These are phyloP conservation scores for Backusella australiensis DNA, from an alignment of 192 early-diverging fungal genomes.

Conservation along the genomic window DNA sequence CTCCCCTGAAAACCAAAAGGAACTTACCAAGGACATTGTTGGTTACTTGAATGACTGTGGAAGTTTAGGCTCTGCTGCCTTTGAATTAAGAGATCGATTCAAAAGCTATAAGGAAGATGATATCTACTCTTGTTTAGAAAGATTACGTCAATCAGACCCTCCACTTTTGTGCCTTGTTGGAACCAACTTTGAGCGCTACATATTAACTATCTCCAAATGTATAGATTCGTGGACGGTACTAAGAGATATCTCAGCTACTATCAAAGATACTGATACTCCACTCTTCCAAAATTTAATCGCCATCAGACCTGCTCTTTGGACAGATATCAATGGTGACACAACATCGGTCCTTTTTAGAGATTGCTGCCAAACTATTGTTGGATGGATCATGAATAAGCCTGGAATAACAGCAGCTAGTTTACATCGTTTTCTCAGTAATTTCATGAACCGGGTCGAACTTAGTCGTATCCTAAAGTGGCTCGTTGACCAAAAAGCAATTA, in stretches of 20 bases:
- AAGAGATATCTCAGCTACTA: neutral
- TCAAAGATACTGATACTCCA: neutral
- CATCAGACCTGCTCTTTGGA: neutral
- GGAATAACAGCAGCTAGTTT: neutral
- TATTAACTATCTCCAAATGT: neutral
- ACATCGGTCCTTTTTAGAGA: neutral
- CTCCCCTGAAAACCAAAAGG: neutral
- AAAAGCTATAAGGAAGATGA: neutral
- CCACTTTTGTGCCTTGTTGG: neutral
- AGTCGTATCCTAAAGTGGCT: neutral
- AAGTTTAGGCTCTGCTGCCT: neutral
- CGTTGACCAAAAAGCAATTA: neutral
- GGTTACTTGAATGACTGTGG: neutral
- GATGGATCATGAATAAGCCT: neutral
- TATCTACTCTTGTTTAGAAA: neutral
- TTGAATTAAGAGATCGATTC: neutral
- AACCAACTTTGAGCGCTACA: neutral
- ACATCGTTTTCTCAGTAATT: neutral
- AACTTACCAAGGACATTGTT: neutral
- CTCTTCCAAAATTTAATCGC: neutral
- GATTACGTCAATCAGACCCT: neutral
- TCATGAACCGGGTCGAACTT: neutral
- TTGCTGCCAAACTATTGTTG: neutral
- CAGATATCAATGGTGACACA: neutral
- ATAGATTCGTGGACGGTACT: neutral